Conservation (phyloP, 108 stramenopile genomes). For the Cyclotella choctawhatcheeana region DNA sequence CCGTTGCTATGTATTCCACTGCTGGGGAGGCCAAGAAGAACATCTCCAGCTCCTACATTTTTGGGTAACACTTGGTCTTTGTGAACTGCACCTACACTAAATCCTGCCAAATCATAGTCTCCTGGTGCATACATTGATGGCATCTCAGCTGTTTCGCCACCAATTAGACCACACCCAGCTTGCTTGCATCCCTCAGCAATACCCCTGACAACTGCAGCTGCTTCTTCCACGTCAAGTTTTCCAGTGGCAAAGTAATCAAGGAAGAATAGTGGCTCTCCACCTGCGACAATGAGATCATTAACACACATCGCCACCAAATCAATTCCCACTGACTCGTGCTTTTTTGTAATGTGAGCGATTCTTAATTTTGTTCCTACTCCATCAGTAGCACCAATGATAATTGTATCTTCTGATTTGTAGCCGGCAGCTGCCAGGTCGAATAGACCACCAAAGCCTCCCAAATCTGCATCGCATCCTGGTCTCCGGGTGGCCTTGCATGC, state of each 20-base stretch:
- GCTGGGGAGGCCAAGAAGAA: slow-evolving; percentile 92
- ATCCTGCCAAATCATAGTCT: slow-evolving; percentile 98
- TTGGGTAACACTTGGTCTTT: slow-evolving; percentile 84
- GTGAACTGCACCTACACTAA: slow-evolving; percentile 95
- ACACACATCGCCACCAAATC: slow-evolving; percentile 99
- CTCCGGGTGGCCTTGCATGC: slow-evolving; percentile 92
- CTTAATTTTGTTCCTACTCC: slow-evolving; percentile 99
- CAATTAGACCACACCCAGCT: slow-evolving; percentile 94
- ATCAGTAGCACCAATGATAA: slow-evolving; percentile 97
- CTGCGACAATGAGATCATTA: slow-evolving; percentile 96
- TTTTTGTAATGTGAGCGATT: slow-evolving; percentile 85
- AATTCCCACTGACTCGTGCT: slow-evolving; percentile 90
- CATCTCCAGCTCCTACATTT: slow-evolving; percentile 86
- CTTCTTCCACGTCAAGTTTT: slow-evolving; percentile 87
- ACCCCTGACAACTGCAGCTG: slow-evolving; percentile 92
- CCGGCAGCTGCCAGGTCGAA: slow-evolving; percentile 97
- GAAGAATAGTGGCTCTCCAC: slow-evolving; percentile 98
- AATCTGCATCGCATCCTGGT: slow-evolving; percentile 93
- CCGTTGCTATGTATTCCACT: slow-evolving; percentile 99
- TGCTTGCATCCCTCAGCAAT: slow-evolving; percentile 97
- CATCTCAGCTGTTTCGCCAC: slow-evolving; percentile 99
- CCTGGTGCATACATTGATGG: slow-evolving; percentile 98
- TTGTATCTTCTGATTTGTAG: slow-evolving; percentile 84
- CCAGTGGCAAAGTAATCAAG: slow-evolving; percentile 99
- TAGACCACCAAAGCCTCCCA: slow-evolving; percentile 97